Percentiles rank a stretch among this genome's conserved stretches.
These are phyloP conservation scores for Torulaspora globosa DNA, from an alignment of 1,139 yeast species.

Conservation along the genomic window DNA sequence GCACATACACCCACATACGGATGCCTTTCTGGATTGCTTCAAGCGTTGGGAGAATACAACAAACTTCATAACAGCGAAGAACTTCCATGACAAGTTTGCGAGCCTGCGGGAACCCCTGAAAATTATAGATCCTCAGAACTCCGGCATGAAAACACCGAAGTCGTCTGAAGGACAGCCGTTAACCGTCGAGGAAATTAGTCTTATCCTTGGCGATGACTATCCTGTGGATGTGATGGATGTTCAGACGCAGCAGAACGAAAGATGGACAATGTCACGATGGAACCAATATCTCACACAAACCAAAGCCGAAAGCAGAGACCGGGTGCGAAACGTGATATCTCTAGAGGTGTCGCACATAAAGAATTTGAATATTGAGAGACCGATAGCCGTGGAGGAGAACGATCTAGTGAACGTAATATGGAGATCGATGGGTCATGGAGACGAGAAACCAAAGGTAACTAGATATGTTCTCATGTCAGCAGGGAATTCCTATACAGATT, in stretches of 20 bases:
- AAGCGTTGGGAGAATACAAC: constrained; percentile 19
- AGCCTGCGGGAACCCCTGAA: constrained; percentile 40
- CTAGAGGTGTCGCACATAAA: constrained; percentile 65
- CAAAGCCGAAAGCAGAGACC: constrained; percentile 45
- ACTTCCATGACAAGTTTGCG: constrained; percentile 42
- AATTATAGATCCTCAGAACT: constrained; percentile 34
- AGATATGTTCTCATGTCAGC: constrained; percentile 86
- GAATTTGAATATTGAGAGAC: constrained; percentile 52
- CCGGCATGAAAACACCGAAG: constrained; percentile 42
- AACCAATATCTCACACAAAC: constrained; percentile 58
- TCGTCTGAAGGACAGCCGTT: constrained; percentile 36
- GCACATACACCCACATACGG: constrained; percentile 60
- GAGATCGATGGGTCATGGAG: constrained; percentile 33
- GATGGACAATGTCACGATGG: constrained; percentile 76
- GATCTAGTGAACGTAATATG: constrained; percentile 73
- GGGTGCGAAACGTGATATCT: constrained; percentile 76
- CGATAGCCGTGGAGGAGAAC: constrained; percentile 58
- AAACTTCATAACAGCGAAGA: constrained; percentile 34
- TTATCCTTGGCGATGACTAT: constrained; percentile 57
- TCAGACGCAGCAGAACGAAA: constrained; percentile 61
- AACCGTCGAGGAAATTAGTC: constrained; percentile 47
- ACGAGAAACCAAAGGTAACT: constrained; percentile 64
- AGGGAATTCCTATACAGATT: constrained; percentile 74
- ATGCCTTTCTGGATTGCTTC: constrained; percentile 29
- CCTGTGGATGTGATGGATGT: constrained; percentile 88